A percentile compares a stretch with the other conserved stretches of the same genome.
phyloP scores from a whole-genome alignment of 768 basidiomycete species.

The Naganishia antarctica region DNA sequence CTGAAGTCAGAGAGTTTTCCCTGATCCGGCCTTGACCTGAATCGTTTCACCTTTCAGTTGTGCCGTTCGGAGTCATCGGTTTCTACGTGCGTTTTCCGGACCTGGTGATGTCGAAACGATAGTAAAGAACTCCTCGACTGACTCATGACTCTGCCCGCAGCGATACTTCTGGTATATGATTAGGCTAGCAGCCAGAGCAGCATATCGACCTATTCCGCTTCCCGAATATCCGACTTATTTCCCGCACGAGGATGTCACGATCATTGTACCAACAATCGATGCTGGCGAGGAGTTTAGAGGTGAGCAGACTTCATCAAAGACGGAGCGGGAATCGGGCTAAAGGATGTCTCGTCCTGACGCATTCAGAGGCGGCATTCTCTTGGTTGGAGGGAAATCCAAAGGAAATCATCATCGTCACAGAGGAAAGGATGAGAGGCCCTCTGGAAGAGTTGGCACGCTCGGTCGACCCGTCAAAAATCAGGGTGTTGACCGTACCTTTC shows the following conservation, averaged over 20 bases:
- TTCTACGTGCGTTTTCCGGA: conserved; percentile 1
- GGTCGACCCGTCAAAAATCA: conserved; percentile 72
- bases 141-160: background rate
- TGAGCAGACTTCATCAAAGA: conserved; percentile 25
- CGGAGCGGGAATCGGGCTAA: background rate
- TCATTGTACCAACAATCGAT: conserved; percentile 93
- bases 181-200: conserved; percentile 68
- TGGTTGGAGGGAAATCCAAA: conserved; percentile 91
- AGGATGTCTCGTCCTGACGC: background rate
- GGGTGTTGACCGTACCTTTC: conserved; percentile 82
- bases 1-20: conserved; percentile 4
- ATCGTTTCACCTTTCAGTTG: conserved; percentile 55
- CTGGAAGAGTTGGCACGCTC: conserved; percentile 81
- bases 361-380: conserved; percentile 70
- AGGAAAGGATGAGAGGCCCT: conserved; percentile 84
- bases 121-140: background rate
- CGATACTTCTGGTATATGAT: conserved; percentile 67
- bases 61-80: conserved; percentile 50
- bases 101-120: background rate
- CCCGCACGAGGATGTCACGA: conserved; percentile 87
- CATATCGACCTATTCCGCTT: conserved; percentile 81
- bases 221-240: conserved; percentile 87
- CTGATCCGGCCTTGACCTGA: conserved; percentile 20
- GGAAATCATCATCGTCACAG: conserved; percentile 69
- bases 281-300: conserved; percentile 87